A percentile compares a stretch with the other conserved stretches of the same genome.
These are phyloP conservation scores for Infundibulicybe gibba DNA, from an alignment of 768 basidiomycete genomes.

Conservation along the genomic window DNA sequence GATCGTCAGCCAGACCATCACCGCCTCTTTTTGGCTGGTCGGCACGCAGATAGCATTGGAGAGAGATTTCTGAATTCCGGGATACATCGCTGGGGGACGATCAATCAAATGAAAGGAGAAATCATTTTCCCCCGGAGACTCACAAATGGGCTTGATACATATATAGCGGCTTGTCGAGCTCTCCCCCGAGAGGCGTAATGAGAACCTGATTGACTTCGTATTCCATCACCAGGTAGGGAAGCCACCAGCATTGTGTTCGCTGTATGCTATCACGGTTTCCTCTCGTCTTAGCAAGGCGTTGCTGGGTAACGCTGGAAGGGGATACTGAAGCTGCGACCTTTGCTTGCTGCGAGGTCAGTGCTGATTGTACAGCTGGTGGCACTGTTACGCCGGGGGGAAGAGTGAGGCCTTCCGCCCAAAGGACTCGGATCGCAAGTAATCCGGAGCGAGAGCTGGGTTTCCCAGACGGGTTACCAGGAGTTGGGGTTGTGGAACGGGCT, in stretches of 20 bases:
- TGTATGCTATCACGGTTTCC: conserved; percentile 85
- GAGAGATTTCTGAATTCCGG: conserved; percentile 88
- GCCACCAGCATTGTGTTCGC: conserved; percentile 96
- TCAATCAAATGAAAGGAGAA: conserved; percentile 1
- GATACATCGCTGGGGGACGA: conserved; percentile 75
- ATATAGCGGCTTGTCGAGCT: conserved; percentile 85
- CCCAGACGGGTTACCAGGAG: conserved; percentile 69
- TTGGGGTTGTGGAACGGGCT: conserved; percentile 77
- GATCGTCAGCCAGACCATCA: conserved; percentile 78
- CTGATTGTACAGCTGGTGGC: conserved; percentile 75
- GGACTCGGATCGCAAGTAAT: conserved; percentile 84
- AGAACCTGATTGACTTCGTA: conserved; percentile 95
- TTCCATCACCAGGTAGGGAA: conserved; percentile 95
- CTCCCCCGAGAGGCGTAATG: conserved; percentile 92
- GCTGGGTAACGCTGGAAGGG: conserved; percentile 71
- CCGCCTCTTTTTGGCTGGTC: conserved; percentile 73
- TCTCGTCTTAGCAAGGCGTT: conserved; percentile 63
- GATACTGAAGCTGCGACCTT: conserved; percentile 75
- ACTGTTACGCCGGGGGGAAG: conserved; percentile 64
- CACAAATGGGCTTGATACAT: conserved; percentile 98
- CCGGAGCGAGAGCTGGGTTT: conserved; percentile 68
- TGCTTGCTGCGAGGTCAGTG: conserved; percentile 72
- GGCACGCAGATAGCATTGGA: conserved; percentile 91
- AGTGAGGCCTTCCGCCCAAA: conserved; percentile 77
- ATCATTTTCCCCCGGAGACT: conserved; percentile 26